Conservation (phyloP, 2,329 filamentous ascomycete genomes). For the Leptographium procerum region DNA sequence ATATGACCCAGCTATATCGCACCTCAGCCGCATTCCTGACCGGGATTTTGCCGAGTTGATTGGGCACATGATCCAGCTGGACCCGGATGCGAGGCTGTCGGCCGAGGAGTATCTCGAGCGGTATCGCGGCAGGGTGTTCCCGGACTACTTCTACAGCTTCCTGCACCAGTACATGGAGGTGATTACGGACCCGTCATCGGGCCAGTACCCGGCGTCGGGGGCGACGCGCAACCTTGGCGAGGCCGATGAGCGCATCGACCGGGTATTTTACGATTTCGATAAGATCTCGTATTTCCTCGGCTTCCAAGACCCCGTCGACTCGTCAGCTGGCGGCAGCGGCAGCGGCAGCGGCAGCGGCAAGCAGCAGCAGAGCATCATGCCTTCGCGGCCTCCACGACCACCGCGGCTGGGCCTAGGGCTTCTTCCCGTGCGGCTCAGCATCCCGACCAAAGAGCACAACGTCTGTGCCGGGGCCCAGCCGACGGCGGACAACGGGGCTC, state of each 20-base stretch:
- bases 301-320: constrained; percentile 41
- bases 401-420: constrained; percentile 45
- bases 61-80: constrained; percentile 88
- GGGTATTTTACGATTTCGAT: constrained; percentile 89
- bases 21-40: constrained; percentile 79
- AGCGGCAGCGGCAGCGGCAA: background rate
- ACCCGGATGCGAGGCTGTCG: constrained; percentile 83
- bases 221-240: constrained; percentile 65
- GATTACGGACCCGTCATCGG: constrained; percentile 81
- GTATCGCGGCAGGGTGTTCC: constrained; percentile 86
- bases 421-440: constrained; percentile 74
- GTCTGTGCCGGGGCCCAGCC: constrained; percentile 49
- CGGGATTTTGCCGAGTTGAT: constrained; percentile 80
- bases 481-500: constrained; percentile 71
- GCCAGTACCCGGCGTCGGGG: constrained; percentile 59
- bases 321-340: background rate
- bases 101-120: constrained; percentile 90
- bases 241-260: constrained; percentile 86
- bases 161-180: constrained; percentile 96
- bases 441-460: constrained; percentile 72
- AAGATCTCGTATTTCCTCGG: constrained; percentile 94
- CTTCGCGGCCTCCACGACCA: constrained; percentile 14
- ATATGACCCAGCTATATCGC: constrained; percentile 74
- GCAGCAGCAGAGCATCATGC: background rate
- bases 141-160: constrained; percentile 94